These are phyloP conservation scores for Neurospora cerealis DNA, from an alignment of 495 filamentous ascomycete genomes.

Conservation along the genomic window DNA sequence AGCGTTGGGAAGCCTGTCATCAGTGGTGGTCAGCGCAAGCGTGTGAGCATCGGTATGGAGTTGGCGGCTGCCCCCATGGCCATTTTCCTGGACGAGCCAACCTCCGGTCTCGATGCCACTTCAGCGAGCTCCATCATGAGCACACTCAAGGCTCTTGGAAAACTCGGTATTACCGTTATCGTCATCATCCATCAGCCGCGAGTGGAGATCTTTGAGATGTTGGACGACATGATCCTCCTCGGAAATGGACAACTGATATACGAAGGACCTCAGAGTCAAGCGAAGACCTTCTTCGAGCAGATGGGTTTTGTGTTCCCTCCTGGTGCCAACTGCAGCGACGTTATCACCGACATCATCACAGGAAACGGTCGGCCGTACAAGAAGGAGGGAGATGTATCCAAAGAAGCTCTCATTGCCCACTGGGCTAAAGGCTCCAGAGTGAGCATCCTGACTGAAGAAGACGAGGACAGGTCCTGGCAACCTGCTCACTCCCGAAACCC, in stretches of 20 bases:
- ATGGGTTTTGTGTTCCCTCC: slow-evolving; percentile 34
- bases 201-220: slow-evolving; percentile 37
- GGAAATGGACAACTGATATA: slow-evolving; percentile 36
- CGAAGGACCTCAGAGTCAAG: slow-evolving; percentile 24
- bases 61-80: slow-evolving; percentile 55
- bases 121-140: slow-evolving; percentile 51
- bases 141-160: slow-evolving; percentile 33
- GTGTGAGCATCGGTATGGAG: slow-evolving; percentile 48
- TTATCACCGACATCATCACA: slow-evolving; percentile 42
- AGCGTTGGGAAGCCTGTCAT: slow-evolving; percentile 34
- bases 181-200: slow-evolving; percentile 37
- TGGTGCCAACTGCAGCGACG: slow-evolving; percentile 34
- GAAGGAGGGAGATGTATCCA: slow-evolving; percentile 29
- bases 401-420: slow-evolving; percentile 30
- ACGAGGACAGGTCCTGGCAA: slow-evolving; percentile 8
- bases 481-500: not conserved
- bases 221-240: slow-evolving; percentile 37
- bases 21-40: slow-evolving; percentile 39
- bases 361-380: slow-evolving; percentile 39
- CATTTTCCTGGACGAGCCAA: slow-evolving; percentile 58
- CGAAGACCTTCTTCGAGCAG: slow-evolving; percentile 34
- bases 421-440: slow-evolving; percentile 15
- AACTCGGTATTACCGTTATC: slow-evolving; percentile 37
- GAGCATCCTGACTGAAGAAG: not conserved
- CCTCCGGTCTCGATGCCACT: slow-evolving; percentile 54